Conservation (phyloP, 1,139 yeast genomes). For the Saccharomyces hybrid region DNA sequence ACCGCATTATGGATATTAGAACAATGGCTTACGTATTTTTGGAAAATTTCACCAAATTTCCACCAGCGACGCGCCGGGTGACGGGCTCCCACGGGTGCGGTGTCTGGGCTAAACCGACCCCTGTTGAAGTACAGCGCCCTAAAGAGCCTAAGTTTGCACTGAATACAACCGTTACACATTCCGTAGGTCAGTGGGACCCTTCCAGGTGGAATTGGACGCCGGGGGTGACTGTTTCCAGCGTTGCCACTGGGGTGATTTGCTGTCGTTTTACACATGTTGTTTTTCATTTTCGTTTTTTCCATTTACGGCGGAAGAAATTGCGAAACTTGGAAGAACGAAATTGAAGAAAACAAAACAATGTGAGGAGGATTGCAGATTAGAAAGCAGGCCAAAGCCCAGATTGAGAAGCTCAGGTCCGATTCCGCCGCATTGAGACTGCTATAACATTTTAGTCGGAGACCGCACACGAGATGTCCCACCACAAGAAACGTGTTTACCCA, state of each 20-base stretch:
- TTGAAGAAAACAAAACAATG: background rate
- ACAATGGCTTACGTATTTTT: background rate
- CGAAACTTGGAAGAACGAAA: background rate
- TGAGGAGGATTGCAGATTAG: background rate
- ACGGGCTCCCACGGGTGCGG: background rate
- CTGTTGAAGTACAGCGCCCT: background rate
- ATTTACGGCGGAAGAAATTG: background rate
- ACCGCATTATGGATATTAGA: background rate
- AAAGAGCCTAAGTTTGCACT: background rate
- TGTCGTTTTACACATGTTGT: background rate
- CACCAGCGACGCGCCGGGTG: background rate
- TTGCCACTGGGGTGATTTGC: background rate
- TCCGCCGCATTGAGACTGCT: background rate
- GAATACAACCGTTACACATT: background rate
- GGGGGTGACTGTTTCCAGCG: background rate
- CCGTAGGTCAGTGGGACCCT: background rate
- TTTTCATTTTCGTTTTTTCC: background rate
- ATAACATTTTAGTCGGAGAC: background rate
- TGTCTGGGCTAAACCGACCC: background rate
- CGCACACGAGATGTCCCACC: slow-evolving; percentile 27
- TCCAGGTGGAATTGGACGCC: background rate
- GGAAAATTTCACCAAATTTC: background rate
- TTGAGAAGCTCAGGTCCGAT: background rate
- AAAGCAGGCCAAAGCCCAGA: background rate
- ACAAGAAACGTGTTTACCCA: slow-evolving; percentile 36